These are phyloP conservation scores for Podaxis mareebaensis DNA, from an alignment of 768 basidiomycete species.

Conservation along the genomic window DNA sequence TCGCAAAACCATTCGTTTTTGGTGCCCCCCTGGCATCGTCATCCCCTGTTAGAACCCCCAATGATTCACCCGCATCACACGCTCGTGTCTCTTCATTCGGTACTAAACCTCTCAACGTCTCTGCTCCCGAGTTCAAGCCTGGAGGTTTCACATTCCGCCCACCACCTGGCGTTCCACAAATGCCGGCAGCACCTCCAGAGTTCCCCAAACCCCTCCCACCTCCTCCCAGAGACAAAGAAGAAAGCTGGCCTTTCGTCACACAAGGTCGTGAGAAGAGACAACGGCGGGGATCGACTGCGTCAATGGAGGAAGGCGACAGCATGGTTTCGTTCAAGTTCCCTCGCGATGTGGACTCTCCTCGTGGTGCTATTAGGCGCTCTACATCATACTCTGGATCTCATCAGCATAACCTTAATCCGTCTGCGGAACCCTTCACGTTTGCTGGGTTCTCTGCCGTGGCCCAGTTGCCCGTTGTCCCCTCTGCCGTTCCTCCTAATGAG, in stretches of 20 bases:
- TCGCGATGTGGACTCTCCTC: slow-evolving; percentile 47
- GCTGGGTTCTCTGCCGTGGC: slow-evolving; percentile 56
- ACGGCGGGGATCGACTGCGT: slow-evolving; percentile 50
- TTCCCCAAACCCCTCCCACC: slow-evolving; percentile 30
- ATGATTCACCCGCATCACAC: slow-evolving; percentile 33
- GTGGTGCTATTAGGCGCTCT: slow-evolving; percentile 42
- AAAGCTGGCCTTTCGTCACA: slow-evolving; percentile 43
- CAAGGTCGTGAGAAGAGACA: slow-evolving; percentile 86
- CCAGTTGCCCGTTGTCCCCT: slow-evolving; percentile 30
- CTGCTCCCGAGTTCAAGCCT: slow-evolving; percentile 83
- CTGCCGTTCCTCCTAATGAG: slow-evolving; percentile 17
- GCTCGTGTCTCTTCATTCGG: slow-evolving; percentile 52
- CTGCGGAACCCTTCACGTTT: slow-evolving; percentile 66
- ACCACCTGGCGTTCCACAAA: slow-evolving; percentile 62
- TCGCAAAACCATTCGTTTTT: slow-evolving; percentile 85
- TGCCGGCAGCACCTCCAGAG: slow-evolving; percentile 35
- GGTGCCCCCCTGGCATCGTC: slow-evolving; percentile 41
- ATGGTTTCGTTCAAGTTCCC: slow-evolving; percentile 84
- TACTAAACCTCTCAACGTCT: slow-evolving; percentile 68
- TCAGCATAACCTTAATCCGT: slow-evolving; percentile 37
- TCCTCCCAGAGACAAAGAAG: slow-evolving; percentile 26
- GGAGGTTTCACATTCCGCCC: slow-evolving; percentile 75
- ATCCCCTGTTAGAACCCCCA: slow-evolving; percentile 22
- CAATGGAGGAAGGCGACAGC: slow-evolving; percentile 56
- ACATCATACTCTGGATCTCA: slow-evolving; percentile 27